Percentiles rank a stretch among this genome's conserved stretches.
These are phyloP conservation scores for Carex cristatella DNA, from an alignment of 176 grass and related monocot species.

Conservation along the genomic window DNA sequence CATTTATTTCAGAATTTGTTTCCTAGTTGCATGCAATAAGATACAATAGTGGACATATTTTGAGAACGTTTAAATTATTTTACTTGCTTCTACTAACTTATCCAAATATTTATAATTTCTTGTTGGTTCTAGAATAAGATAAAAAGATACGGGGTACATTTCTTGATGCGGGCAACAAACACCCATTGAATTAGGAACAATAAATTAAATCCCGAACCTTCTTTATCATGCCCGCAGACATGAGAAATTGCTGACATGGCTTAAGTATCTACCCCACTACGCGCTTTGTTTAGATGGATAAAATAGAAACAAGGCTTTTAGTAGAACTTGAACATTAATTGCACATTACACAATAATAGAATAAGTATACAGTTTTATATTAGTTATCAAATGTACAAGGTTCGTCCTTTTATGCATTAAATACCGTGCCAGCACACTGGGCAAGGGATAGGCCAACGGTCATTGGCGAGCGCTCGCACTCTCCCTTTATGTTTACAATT, in stretches of 20 bases:
- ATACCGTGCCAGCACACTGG: too few relatives aligned
- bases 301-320: background rate
- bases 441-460: too few relatives aligned
- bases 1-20: background rate
- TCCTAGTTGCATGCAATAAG: background rate
- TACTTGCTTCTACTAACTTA: background rate
- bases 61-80: too few relatives aligned
- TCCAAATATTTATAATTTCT: background rate
- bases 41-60: background rate
- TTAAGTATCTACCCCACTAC: background rate
- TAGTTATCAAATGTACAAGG: too few relatives aligned
- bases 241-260: background rate
- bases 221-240: background rate
- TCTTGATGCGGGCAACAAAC: background rate
- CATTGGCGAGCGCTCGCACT: too few relatives aligned
- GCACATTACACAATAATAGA: background rate
- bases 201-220: background rate
- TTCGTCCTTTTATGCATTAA: too few relatives aligned
- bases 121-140: background rate
- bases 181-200: background rate
- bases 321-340: background rate
- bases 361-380: background rate
- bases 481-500: background rate
- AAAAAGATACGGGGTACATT: background rate
- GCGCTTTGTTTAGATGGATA: background rate